A percentile compares a stretch with the other conserved stretches of the same genome.
These are phyloP conservation scores for Stephanodiscus triporus DNA, from an alignment of 108 stramenopile species.

Conservation along the genomic window DNA sequence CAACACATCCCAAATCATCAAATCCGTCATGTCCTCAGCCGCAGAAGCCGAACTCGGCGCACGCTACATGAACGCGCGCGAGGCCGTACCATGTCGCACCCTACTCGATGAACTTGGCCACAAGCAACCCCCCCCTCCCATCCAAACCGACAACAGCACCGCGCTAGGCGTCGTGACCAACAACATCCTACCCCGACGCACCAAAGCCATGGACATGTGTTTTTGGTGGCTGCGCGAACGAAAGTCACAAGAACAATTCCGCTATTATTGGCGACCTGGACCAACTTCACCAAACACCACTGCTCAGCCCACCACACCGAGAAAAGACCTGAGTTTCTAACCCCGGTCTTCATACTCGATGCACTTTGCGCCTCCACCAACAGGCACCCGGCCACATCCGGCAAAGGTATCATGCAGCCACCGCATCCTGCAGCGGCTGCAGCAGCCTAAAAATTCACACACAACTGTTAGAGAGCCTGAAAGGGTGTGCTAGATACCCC, in stretches of 20 bases:
- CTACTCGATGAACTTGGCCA: not conserved
- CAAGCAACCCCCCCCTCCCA: constrained; percentile 18
- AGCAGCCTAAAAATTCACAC: not conserved
- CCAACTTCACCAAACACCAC: constrained; percentile 8
- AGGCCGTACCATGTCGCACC: not conserved
- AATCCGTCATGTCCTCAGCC: not conserved
- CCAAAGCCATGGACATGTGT: too few relatives aligned
- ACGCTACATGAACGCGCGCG: not conserved
- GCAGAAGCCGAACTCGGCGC: constrained; percentile 23
- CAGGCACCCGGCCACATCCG: not conserved
- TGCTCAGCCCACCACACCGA: not conserved
- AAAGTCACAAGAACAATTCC: not conserved
- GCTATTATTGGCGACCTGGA: constrained; percentile 4
- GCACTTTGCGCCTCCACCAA: constrained; percentile 4
- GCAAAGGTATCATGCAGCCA: not conserved
- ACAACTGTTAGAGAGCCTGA: too few relatives aligned
- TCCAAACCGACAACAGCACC: too few relatives aligned
- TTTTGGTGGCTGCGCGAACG: not conserved
- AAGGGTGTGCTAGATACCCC: constrained; percentile 9
- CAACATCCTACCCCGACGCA: too few relatives aligned
- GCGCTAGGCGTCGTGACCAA: too few relatives aligned
- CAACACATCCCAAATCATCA: not conserved
- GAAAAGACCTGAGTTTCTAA: not conserved
- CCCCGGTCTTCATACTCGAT: not conserved
- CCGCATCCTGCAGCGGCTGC: not conserved